Evolutionary conservation across 2,329 filamentous ascomycete genomes (phyloP).

Genomic region (Calonectria henricotiae): DNA sequence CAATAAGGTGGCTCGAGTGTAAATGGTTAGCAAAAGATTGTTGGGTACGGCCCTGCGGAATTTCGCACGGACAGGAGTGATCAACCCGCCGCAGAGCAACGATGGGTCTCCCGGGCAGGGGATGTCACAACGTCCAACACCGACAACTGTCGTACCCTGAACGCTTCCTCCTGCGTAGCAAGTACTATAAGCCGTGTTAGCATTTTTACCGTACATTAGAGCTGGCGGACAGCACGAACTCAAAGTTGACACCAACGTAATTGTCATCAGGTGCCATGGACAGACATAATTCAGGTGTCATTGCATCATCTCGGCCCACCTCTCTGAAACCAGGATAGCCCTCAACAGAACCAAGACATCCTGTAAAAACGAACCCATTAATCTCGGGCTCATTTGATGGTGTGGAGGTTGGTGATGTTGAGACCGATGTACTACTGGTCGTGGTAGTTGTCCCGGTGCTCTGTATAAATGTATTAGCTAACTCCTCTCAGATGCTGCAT

Average conservation of each 20-base stretch:
- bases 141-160: neutral
- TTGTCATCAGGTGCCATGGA: neutral
- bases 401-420: neutral
- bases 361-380: neutral
- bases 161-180: neutral
- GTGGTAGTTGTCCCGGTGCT: neutral
- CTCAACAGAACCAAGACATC: neutral
- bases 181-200: neutral
- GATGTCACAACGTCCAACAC: neutral
- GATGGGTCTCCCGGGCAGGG: conserved; percentile 1
- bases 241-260: neutral
- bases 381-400: neutral
- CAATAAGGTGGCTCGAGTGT: neutral
- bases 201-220: neutral
- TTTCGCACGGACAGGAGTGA: no score
- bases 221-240: neutral
- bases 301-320: neutral
- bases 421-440: neutral
- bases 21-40: neutral
- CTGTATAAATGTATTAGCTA: neutral
- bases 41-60: neutral
- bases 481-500: no score
- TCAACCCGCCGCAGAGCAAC: neutral
- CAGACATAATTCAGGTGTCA: conserved; percentile 7
- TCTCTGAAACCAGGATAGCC: neutral